Base-by-base conservation (phyloP, 768 basidiomycete species). In the Russula olivacea region DNA sequence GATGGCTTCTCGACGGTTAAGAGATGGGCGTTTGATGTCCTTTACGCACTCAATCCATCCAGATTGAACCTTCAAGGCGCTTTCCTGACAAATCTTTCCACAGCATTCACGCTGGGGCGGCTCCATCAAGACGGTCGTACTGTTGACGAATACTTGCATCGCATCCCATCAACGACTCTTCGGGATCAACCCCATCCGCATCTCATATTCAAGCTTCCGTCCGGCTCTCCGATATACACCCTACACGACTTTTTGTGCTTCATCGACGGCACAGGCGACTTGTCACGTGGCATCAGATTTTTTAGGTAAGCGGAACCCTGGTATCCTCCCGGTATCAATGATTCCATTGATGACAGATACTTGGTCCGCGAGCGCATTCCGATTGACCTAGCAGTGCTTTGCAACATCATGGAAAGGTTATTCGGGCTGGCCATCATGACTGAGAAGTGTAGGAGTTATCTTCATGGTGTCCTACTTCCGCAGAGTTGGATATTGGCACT, bases 401-500 rank as follows among this genome's bases (percentile, higher is more conserved):
- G 83, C 59, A 77, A 81, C 58, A 71, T 80, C 49, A 62, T 83
- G 19, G 86, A 88, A 47, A 70, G 71, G 11, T 69, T 87, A 2
- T 78, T 80, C 52, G 74, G 74, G 8, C 74, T 74, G 15, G 67
- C 77, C 5, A 72, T 81, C 5, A 58, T 86, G 2, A 73, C 74
- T 1, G 68, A 69, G 47, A 71, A 70, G 0, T 69, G 71, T 59
- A 65, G 68, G 32, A 43, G 64, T 14, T 50, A 65, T 17, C 69
- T 83, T 0, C 80, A 86, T 68, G 74, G 76, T 17, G 66, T 83
- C 30, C 78, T 79, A 5, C 74, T 87, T 38, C 86, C 86, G 0
- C 77, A 77, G 2, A 79, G 77, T 56, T 87, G 84, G 84, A 68
- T 84, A 21, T 38, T 73, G 17, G 61, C 64, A 19, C 45, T 30